A percentile compares a stretch with the other conserved stretches of the same genome.
Evolutionary conservation across 1,139 yeast genomes (phyloP).

Genomic region (Lodderomyces orthopsilosis): DNA sequence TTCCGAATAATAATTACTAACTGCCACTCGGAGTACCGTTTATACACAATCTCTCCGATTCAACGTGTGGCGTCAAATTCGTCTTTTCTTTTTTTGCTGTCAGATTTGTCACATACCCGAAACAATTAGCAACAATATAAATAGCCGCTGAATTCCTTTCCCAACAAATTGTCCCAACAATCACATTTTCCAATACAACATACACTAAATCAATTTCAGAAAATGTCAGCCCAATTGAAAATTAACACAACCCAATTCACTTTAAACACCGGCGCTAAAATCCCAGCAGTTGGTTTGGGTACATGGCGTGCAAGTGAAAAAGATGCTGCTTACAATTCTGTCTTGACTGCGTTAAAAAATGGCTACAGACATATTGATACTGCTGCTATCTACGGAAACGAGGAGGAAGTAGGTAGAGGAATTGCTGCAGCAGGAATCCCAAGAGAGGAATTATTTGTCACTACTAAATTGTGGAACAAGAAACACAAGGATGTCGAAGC

Average conservation of each 20-base stretch:
- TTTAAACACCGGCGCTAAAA: conserved; percentile 60
- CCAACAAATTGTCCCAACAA: not conserved
- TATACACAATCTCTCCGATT: not conserved
- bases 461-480: conserved; percentile 77
- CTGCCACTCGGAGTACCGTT: not conserved
- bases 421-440: conserved; percentile 66
- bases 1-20: too few relatives aligned
- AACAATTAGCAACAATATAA: not conserved
- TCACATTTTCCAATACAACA: not conserved
- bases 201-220: not conserved
- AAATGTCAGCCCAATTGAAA: conserved; percentile 12
- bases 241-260: conserved; percentile 26
- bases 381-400: conserved; percentile 46
- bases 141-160: not conserved
- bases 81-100: not conserved
- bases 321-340: conserved; percentile 62
- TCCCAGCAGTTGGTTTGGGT: conserved; percentile 74
- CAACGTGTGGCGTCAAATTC: not conserved
- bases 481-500: conserved; percentile 59
- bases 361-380: conserved; percentile 83
- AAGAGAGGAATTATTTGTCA: conserved; percentile 68
- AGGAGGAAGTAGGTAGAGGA: conserved; percentile 58
- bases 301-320: conserved; percentile 70
- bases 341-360: conserved; percentile 56
- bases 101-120: not conserved